Conservation (phyloP, 345 rosid genomes). For the Salix brachista region DNA sequence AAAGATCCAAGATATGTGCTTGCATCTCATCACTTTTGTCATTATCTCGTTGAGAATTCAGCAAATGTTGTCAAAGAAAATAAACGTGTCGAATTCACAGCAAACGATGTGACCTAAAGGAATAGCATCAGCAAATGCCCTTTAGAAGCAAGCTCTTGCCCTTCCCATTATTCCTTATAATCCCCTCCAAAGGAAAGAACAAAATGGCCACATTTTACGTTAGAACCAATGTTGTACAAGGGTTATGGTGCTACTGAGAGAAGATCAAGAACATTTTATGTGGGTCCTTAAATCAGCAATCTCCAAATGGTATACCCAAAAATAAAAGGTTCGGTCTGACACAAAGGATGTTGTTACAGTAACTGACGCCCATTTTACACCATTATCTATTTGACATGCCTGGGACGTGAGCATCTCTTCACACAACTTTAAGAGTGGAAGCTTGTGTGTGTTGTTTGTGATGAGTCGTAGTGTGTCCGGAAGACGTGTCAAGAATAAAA, state of each 20-base stretch:
- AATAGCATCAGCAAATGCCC: neutral
- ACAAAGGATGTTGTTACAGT: neutral
- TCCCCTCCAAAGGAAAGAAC: neutral
- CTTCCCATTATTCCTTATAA: neutral
- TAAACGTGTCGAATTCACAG: neutral
- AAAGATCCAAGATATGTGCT: neutral
- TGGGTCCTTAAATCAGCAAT: neutral
- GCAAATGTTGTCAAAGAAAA: neutral
- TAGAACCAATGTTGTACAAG: neutral
- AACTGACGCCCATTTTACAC: neutral
- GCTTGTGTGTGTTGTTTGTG: neutral
- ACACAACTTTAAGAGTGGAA: neutral
- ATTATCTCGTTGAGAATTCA: neutral
- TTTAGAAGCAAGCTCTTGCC: neutral
- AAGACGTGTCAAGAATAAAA: neutral
- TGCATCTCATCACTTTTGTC: neutral
- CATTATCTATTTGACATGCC: neutral
- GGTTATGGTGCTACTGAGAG: neutral
- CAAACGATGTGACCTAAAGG: neutral
- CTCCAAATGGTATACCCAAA: neutral
- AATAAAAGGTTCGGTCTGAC: neutral
- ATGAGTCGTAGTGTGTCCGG: neutral
- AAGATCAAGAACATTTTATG: neutral
- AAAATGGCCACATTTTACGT: neutral
- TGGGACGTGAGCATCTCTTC: neutral